These are phyloP conservation scores for Combretum micranthum DNA, from an alignment of 345 rosid genomes.

Conservation along the genomic window DNA sequence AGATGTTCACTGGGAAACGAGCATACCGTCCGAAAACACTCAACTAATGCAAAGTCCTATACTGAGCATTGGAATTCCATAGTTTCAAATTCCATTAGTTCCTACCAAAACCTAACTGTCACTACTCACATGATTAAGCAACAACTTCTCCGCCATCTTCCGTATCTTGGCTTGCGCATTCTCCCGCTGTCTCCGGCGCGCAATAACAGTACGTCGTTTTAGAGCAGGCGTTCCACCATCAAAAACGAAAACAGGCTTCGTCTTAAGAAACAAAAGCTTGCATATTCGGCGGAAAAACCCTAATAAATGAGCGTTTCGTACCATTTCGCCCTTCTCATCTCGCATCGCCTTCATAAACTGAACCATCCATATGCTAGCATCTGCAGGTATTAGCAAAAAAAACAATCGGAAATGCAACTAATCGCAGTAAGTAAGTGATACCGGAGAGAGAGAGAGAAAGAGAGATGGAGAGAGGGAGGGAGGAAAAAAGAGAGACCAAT, in stretches of 20 bases:
- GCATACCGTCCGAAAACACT: too few species aligned
- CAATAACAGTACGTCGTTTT: conserved; percentile 89
- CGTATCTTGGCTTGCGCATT: conserved; percentile 90
- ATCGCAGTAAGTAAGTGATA: neutral
- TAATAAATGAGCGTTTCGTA: conserved; percentile 77
- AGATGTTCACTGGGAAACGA: too few species aligned
- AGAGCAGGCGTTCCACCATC: conserved; percentile 91
- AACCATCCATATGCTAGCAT: conserved; percentile 96
- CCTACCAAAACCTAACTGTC: too few species aligned
- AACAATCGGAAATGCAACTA: neutral
- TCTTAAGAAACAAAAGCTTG: conserved; percentile 67
- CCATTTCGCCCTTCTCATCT: conserved; percentile 93
- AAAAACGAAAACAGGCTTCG: conserved; percentile 90
- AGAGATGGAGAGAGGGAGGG: conserved; percentile 10
- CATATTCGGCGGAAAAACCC: conserved; percentile 94
- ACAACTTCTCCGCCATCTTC: conserved; percentile 88
- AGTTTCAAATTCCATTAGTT: neutral
- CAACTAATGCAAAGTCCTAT: neutral
- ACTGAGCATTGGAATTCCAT: neutral
- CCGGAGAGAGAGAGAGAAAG: neutral
- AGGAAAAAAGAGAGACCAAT: conserved; percentile 35
- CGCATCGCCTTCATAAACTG: conserved; percentile 99
- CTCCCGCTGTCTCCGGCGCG: conserved; percentile 85
- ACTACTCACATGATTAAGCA: conserved; percentile 60
- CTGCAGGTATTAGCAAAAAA: conserved; percentile 21